A percentile compares a stretch with the other conserved stretches of the same genome.
These are phyloP conservation scores for Volvariella surrecta DNA, from an alignment of 1,284 basidiomycete species.

Conservation along the genomic window DNA sequence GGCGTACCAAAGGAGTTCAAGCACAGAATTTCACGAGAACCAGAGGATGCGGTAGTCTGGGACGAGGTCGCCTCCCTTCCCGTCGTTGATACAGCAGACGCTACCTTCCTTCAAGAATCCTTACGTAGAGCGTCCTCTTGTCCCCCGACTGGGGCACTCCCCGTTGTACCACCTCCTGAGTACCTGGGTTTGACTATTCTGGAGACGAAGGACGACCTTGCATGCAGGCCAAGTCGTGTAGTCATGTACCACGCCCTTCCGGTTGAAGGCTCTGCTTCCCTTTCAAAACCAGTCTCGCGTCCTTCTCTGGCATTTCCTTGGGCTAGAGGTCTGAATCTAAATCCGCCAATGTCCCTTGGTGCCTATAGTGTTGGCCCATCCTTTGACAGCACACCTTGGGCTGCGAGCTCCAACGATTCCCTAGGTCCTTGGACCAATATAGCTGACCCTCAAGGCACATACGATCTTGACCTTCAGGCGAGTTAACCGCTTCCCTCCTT, in stretches of 20 bases:
- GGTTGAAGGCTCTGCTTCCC: neutral
- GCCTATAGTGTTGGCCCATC: neutral
- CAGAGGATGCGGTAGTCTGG: neutral
- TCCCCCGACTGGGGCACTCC: slow-evolving; percentile 13
- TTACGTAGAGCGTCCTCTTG: slow-evolving; percentile 15
- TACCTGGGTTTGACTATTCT: slow-evolving; percentile 11
- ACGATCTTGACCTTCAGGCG: no score
- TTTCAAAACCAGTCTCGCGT: neutral
- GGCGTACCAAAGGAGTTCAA: neutral
- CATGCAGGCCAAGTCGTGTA: slow-evolving; percentile 25
- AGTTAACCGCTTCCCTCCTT: no score
- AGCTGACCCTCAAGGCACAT: no score
- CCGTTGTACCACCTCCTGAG: slow-evolving; percentile 11
- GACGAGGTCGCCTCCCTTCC: neutral
- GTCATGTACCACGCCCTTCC: slow-evolving; percentile 25
- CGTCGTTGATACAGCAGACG: neutral
- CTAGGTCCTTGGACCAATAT: no score
- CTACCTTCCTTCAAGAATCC: neutral
- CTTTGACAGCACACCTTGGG: no score
- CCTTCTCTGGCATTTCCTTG: neutral
- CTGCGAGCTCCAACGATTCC: no score
- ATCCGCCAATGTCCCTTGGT: neutral
- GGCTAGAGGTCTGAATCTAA: neutral
- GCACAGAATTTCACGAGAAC: neutral
- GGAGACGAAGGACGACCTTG: slow-evolving; percentile 27